These are phyloP conservation scores for Apostasia shenzhenica DNA, from an alignment of 106 monocot genomes.

Conservation along the genomic window DNA sequence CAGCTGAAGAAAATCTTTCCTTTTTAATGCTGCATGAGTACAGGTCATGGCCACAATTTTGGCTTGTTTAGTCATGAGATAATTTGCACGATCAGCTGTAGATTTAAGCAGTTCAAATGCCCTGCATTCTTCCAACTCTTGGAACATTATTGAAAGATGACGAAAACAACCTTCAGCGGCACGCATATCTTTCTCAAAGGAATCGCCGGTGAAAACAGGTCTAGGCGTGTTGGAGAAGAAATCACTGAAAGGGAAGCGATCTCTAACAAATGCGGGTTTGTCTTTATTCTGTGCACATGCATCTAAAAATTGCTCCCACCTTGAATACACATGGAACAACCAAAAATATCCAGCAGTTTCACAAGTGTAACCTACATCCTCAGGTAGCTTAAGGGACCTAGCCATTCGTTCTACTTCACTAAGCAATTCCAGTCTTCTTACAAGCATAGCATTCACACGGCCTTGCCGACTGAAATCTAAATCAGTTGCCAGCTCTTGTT, in stretches of 20 bases:
- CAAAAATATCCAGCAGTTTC: constrained; percentile 99
- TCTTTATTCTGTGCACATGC: constrained; percentile 69
- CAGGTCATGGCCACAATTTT: constrained; percentile 99
- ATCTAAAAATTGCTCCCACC: constrained; percentile 96
- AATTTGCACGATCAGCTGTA: constrained; percentile 97
- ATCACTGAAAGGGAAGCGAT: constrained; percentile 73
- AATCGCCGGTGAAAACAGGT: constrained; percentile 68
- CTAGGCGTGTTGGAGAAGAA: constrained; percentile 73
- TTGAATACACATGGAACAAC: constrained; percentile 93
- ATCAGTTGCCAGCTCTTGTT: constrained; percentile 98
- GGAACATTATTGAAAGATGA: constrained; percentile 93
- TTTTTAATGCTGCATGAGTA: constrained; percentile 95
- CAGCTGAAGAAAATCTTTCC: constrained; percentile 93
- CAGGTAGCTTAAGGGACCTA: constrained; percentile 78
- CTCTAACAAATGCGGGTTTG: constrained; percentile 69
- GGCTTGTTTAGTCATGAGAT: constrained; percentile 99
- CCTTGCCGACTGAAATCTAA: constrained; percentile 99
- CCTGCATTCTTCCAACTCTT: constrained; percentile 94
- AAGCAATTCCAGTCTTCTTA: constrained; percentile 76
- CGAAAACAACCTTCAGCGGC: constrained; percentile 91
- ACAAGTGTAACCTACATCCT: constrained; percentile 95
- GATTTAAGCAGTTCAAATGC: constrained; percentile 96
- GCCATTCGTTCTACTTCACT: constrained; percentile 91
- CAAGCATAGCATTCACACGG: constrained; percentile 98
- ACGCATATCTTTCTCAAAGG: constrained; percentile 91